Conservation (phyloP, 345 rosid species). For the Psidium friedrichsthalianum region DNA sequence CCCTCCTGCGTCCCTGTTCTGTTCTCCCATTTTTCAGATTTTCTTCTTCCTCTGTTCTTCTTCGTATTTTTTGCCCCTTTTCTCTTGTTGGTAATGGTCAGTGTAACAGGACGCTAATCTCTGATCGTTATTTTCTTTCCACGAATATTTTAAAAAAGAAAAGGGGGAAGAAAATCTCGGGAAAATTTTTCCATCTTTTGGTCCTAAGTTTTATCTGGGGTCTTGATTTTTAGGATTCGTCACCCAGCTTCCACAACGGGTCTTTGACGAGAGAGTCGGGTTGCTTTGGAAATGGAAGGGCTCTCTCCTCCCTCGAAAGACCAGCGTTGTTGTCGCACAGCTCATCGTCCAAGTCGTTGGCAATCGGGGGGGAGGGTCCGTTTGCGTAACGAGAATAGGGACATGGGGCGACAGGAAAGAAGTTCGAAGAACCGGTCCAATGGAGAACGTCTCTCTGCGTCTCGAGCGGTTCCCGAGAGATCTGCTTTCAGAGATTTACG, state of each 20-base stretch:
- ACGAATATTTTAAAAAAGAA: no score
- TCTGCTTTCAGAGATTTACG: conserved; percentile 59
- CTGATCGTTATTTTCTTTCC: neutral
- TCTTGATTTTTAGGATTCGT: neutral
- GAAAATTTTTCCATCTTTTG: neutral
- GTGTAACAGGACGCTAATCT: neutral
- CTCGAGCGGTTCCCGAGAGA: conserved; percentile 14
- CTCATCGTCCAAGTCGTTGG: neutral
- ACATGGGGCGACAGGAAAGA: neutral
- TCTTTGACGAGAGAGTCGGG: neutral
- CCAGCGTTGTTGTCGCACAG: neutral
- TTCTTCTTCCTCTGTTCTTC: neutral
- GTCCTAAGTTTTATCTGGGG: neutral
- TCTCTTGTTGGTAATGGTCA: neutral
- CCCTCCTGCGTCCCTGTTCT: neutral
- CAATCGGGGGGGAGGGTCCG: neutral
- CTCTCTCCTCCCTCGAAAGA: neutral
- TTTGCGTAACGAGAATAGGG: neutral
- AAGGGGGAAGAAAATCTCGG: neutral
- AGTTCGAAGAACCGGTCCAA: neutral
- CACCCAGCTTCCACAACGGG: neutral
- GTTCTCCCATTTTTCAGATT: neutral
- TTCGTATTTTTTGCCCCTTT: neutral
- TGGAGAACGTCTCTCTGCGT: neutral
- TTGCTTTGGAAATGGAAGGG: neutral